Evolutionary conservation across 192 early-diverging fungal species (phyloP), one percentile per base, ranked within the genome.

Genomic region (Podochytrium sp.): DNA sequence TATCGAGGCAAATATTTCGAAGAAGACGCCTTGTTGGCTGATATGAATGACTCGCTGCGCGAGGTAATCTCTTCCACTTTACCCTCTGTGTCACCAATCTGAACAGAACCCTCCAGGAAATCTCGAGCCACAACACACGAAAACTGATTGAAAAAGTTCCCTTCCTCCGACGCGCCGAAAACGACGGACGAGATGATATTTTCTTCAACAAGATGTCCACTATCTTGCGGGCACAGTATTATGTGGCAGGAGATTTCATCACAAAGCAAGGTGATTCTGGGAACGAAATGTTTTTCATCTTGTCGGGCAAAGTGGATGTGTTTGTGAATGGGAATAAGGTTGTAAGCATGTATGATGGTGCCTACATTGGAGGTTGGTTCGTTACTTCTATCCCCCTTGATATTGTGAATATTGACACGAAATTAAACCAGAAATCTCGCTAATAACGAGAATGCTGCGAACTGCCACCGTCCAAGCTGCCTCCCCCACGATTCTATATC

Each of bases 261-360:
- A 61, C 30, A 29, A 76, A 50, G 35, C 60, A 76, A 63, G 75
- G 75, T 18, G 75, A 76, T 71, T 60, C 68, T 25, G 85, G 85
- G 37, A 74, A 81, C 57, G 70, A 78, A 20, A 86, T 86, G 85
- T 86, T 72, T 66, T 86, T 86, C 55, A 83, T 86, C 25, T n/a
- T 80, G 12, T 56, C 33, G 32, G 85, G 85, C 16, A 43, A 38
- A 2, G 79, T 84, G 4, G 79, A 81, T 5, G 70, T 84, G 32
- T 59, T 78, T 29, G 75, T 86, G 20, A 73, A 77, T 29, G 71
- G 75, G 1, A 72, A 70, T 2, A 47, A 41, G 33, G 73, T 78
- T 34, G 81, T 66, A 27, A 61, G 52, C 3, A 42, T 85, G 2
- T 40, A 37, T 25, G 61, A 74, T 49, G 72, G 61, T 18, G 41